phyloP scores from a whole-genome alignment of 2,329 filamentous ascomycete species.

The Colletotrichum coccodes region DNA sequence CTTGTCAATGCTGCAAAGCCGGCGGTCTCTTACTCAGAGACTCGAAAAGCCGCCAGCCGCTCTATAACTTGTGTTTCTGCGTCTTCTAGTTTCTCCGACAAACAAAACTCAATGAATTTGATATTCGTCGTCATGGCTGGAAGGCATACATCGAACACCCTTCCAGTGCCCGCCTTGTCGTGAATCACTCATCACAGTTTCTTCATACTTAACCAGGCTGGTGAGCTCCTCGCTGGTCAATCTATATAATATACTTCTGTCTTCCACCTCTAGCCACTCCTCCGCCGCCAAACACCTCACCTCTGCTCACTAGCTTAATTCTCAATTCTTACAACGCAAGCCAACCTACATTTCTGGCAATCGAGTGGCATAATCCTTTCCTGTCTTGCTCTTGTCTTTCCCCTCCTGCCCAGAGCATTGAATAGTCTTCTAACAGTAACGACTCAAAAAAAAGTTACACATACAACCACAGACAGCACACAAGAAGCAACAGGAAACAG shows the following conservation, averaged over 20 bases:
- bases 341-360: too few relatives aligned
- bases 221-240: background rate
- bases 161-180: background rate
- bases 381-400: too few relatives aligned
- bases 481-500: background rate
- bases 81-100: background rate
- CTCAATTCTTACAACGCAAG: too few relatives aligned
- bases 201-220: background rate
- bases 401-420: too few relatives aligned
- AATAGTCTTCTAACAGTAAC: background rate
- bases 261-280: too few relatives aligned
- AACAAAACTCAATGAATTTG: background rate
- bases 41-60: background rate
- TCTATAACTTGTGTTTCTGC: background rate
- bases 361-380: too few relatives aligned
- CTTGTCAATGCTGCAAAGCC: background rate
- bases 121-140: background rate
- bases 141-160: background rate
- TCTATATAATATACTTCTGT: background rate
- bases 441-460: background rate
- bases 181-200: background rate
- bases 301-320: too few relatives aligned
- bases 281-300: too few relatives aligned
- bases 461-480: background rate
- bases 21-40: background rate